Conservation (phyloP, 2,329 filamentous ascomycete species). For the Stenocarpella maydis region DNA sequence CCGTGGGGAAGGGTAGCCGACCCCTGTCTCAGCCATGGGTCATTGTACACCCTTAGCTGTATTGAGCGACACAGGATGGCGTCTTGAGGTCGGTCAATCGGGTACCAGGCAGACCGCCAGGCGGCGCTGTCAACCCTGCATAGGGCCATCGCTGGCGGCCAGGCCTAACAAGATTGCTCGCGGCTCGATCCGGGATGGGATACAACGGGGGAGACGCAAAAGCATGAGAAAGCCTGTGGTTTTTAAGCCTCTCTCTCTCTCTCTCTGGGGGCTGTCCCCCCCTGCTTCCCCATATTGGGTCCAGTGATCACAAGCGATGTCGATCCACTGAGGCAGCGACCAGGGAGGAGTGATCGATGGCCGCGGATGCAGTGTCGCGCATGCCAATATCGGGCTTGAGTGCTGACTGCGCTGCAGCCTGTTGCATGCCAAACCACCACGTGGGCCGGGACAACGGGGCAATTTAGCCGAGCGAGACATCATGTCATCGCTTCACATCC, state of each 20-base stretch:
- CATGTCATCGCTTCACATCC: constrained; percentile 11
- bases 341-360: constrained; percentile 17
- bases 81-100: background rate
- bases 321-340: constrained; percentile 8
- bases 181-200: constrained; percentile 8
- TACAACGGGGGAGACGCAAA: background rate
- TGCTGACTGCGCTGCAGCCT: constrained; percentile 17
- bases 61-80: background rate
- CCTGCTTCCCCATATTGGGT: constrained; percentile 5
- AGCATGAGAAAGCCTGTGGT: background rate
- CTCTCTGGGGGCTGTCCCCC: background rate
- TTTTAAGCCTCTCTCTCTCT: background rate
- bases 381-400: constrained; percentile 20
- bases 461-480: constrained; percentile 29
- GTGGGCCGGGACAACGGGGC: constrained; percentile 19
- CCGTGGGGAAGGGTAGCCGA: constrained; percentile 25
- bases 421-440: constrained; percentile 25
- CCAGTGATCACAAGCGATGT: constrained; percentile 22
- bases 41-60: constrained; percentile 23
- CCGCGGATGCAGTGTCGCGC: constrained; percentile 18
- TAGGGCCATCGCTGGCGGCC: background rate
- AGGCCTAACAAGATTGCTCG: background rate
- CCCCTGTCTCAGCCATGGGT: constrained; percentile 25
- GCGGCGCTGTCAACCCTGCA: constrained; percentile 21
- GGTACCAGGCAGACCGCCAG: constrained; percentile 11